Evolutionary conservation across 225 moss, liverwort and hornwort genomes (phyloP), one percentile per base, ranked within the genome.

Genomic region (Pseudoscleropodium purum): DNA sequence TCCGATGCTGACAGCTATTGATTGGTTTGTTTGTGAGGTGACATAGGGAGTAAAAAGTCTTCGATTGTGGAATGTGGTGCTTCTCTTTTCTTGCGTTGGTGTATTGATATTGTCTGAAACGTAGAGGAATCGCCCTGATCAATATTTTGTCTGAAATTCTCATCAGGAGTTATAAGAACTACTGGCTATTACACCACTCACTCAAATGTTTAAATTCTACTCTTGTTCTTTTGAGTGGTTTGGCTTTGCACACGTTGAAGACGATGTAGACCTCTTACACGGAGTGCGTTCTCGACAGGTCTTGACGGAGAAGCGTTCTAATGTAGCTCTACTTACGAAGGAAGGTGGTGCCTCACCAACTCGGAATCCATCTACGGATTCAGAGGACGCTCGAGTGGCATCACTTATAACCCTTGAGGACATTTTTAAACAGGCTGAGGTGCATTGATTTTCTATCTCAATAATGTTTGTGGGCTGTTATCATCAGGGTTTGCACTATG

Each of bases 361-460:
- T 84, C 95, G 94, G 68, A 99, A 96, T 87, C 96, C 95, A 52
- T 99, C 99, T 24, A 97, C 94, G 83, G 97, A 98, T 69, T 95
- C 95, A 83, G 99, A 99, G 86, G 95, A 97, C 92, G 97, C 97
- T 64, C 97, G 99, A 74, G 95, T 99, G 82, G 97, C 99, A 80
- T 99, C 99, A 43, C 96, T 99, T 65, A 95, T 99, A 75, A 95
- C 99, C 84, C 94, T 99, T 49, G 99, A 99, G 87, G 97, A 97
- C 81, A 93, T 97, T 88, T 90, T 92, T 65, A 99, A 93, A 89
- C 99, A 99, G 84, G 90, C 99, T 37, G 97, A 97, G 81, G 95
- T 95, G 85, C 56, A 75, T 80, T 81, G 27, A 17, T 73, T 74
- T 84, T 81, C 81, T 68, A 79, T 47, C 25, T 85, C n/a, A 47